Evolutionary conservation across 169 alveolate genomes (phyloP), one percentile per base, ranked within the genome.

Genomic region (Plasmodium coatneyi): DNA sequence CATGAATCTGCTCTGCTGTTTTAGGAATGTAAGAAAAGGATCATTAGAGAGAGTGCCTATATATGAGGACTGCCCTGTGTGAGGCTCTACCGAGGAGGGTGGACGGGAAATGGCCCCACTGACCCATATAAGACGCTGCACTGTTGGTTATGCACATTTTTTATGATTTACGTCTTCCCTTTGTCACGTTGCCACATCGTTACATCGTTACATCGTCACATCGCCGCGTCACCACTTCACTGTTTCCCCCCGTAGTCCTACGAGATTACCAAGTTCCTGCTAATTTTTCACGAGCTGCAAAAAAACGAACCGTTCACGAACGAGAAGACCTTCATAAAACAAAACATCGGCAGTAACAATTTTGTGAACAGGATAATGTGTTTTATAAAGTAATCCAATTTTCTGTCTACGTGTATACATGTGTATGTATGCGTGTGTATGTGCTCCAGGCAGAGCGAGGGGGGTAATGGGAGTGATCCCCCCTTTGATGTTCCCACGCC

Each of bases 321-420:
- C 54, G 94, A 89, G 82, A 78, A 89, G 52, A 78, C 94, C 6
- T 89, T 89, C 39, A 60, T 89, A 89, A 89, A 89, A 28, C 87
- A 89, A 49, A 78, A 89, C 72, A 60, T 89, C 49, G 94, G 94
- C 49, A 79, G 79, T 60, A 79, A 78, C 74, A 56, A 78, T 56
- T 89, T 89, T 79, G 94, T 89, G 36, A 89, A 89, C 71, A 79
- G 94, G 71, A 89, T 89, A 12, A 89, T 89, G 94, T 30, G 94
- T 49, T 89, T 89, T 54, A 89, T 89, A 89, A 89, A 89, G 94
- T 89, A 89, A 89, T 19, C 12, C 86, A 22, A 36, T 76, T 32
- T 16, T 66, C n/a, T 25, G n/a, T 66, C 30, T 66, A 66, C 6
- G n/a, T 66, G 36, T n/a, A 39, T 39, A 9, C 16, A 74, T 39